phyloP scores from a whole-genome alignment of 352 stramenopile species.

The Phytophthora fragariae region DNA sequence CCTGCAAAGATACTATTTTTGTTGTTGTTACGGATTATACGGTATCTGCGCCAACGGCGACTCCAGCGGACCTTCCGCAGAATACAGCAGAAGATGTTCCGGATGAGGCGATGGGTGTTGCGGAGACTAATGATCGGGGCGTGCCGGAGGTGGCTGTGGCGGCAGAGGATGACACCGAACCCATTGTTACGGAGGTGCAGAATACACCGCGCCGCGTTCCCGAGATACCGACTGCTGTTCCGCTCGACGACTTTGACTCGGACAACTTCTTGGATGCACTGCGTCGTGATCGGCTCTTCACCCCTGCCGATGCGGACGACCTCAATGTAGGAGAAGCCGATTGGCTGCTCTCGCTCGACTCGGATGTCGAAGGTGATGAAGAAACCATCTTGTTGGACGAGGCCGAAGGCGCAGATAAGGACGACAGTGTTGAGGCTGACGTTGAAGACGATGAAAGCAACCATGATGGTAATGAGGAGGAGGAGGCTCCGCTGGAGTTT shows the following conservation, averaged over 20 bases:
- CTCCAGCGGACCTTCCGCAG: not conserved
- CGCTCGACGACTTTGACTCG: conserved; percentile 11
- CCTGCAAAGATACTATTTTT: not conserved
- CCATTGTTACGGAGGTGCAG: not conserved
- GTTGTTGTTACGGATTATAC: conserved; percentile 2
- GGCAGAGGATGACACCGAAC: not conserved
- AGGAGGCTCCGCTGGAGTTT: conserved; percentile 1
- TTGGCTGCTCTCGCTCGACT: not conserved
- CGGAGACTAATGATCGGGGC: not conserved
- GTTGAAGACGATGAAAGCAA: too few relatives aligned
- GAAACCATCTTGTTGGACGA: not conserved
- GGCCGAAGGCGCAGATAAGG: not conserved
- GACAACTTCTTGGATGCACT: conserved; percentile 6
- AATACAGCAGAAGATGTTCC: not conserved
- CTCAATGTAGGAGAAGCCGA: not conserved
- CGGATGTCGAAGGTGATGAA: too few relatives aligned
- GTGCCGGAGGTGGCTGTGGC: not conserved
- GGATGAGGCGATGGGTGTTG: not conserved
- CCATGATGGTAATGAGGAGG: not conserved
- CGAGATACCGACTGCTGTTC: not conserved
- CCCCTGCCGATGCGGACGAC: not conserved
- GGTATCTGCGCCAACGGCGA: not conserved
- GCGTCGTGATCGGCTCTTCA: conserved; percentile 1
- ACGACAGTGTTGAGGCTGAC: too few relatives aligned
- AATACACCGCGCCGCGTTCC: not conserved